phyloP scores from a whole-genome alignment of 2,329 filamentous ascomycete genomes.

The Decorospora gaudefroyi region DNA sequence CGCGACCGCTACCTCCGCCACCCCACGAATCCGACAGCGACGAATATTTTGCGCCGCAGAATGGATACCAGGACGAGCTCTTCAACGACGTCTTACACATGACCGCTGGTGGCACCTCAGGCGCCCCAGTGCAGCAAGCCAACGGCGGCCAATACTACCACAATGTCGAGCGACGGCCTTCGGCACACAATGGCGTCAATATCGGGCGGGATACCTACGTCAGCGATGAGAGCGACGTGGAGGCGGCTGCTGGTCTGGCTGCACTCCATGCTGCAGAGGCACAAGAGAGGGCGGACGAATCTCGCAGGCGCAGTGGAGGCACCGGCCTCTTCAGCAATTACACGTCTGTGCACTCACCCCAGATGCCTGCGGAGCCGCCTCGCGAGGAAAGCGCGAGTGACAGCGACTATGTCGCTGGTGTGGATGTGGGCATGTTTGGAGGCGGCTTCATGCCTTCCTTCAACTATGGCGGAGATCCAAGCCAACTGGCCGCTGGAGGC shows the following conservation, averaged over 20 bases:
- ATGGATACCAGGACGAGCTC: conserved; percentile 58
- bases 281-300: conserved; percentile 66
- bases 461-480: conserved; percentile 62
- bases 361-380: conserved; percentile 46
- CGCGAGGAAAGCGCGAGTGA: conserved; percentile 56
- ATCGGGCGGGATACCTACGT: conserved; percentile 45
- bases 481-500: conserved; percentile 45
- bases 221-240: conserved; percentile 80
- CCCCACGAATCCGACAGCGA: conserved; percentile 57
- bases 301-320: conserved; percentile 63
- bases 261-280: conserved; percentile 85
- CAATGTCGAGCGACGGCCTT: conserved; percentile 24
- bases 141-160: conserved; percentile 41
- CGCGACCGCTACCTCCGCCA: conserved; percentile 65
- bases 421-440: conserved; percentile 75
- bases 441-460: conserved; percentile 69
- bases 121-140: conserved; percentile 42
- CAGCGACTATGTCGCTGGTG: conserved; percentile 69
- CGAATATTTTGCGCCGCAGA: conserved; percentile 47
- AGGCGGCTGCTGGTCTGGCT: conserved; percentile 80
- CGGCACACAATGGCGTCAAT: conserved; percentile 52
- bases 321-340: conserved; percentile 58
- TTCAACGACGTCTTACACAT: conserved; percentile 62
- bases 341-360: conserved; percentile 48
- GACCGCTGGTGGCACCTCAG: conserved; percentile 38